Base-by-base conservation (phyloP, 768 basidiomycete genomes). In the Harrya chromipes region DNA sequence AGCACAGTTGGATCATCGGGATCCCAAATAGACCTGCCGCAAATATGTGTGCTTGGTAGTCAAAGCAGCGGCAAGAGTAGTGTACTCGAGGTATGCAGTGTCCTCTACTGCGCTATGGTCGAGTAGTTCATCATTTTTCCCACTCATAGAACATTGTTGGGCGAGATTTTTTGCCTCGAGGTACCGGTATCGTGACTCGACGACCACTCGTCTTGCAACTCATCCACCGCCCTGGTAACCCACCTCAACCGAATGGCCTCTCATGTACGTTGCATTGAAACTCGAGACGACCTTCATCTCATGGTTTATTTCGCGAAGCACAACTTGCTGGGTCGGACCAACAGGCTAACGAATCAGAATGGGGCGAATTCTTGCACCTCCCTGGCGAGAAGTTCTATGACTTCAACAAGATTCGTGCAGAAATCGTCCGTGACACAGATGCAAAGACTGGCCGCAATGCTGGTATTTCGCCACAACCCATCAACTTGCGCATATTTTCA, bases 371-470 rank as follows among this genome's bases (percentile, higher is more conserved):
- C 79, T 76, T 97, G 26, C 93, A 94, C 61, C 80, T 97, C 34
- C 97, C 95, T 0, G 89, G 90, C 52, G 90, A 98, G 74, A 99
- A 98, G 72, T 94, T 98, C 72, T 91, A 86, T 68, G 95, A 99
- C 74, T 99, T 99, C 73, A 78, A 84, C 70, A 94, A 97, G 78
- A 97, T 98, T 66, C 79, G 95, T 50, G 90, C 87, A 35, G 97
- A 99, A 71, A 99, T 99, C 57, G 80, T 97, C 26, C 84, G 85
- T 55, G 97, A 99, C 69, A 99, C 97, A 1, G 97, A 98, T 66
- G 90, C 90, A 50, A 98, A 98, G 80, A 99, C 97, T 0, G 97
- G 97, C 50, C 90, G 89, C 70, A 99, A 99, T 66, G 94, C 95
- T 36, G 95, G 97, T 50, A 97, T 98, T 63, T 98, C 97, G 2